phyloP scores from a whole-genome alignment of 148 eudicot species.

The Chenopodium berlandieri region DNA sequence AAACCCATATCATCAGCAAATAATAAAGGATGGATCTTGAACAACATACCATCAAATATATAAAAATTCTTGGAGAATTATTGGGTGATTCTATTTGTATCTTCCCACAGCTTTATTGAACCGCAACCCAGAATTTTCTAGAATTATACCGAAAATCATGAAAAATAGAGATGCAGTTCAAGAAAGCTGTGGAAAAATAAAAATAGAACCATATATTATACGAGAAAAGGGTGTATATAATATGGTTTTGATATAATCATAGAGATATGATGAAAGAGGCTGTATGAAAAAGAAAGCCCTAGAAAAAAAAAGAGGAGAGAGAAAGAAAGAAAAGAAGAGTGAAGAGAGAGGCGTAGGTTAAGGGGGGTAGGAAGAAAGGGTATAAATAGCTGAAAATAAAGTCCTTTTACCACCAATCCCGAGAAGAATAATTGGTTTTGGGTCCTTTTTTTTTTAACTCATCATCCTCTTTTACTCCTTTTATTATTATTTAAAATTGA shows the following conservation, averaged over 20 bases:
- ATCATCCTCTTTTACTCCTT: background rate
- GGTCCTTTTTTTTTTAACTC: background rate
- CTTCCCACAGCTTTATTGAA: conserved; percentile 94
- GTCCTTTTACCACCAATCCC: conserved; percentile 75
- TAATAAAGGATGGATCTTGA: conserved; percentile 13
- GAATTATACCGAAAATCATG: background rate
- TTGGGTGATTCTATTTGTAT: conserved; percentile 40
- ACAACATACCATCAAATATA: background rate
- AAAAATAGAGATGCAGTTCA: conserved; percentile 63
- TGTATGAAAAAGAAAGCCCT: conserved; percentile 21
- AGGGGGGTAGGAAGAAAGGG: conserved; percentile 26
- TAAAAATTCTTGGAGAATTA: background rate
- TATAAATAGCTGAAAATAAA: conserved; percentile 49
- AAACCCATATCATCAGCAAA: conserved; percentile 2
- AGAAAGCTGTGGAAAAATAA: conserved; percentile 99
- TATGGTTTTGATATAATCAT: background rate
- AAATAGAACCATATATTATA: conserved; percentile 39
- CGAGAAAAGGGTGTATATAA: background rate
- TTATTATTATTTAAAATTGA: background rate
- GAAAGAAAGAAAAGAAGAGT: background rate
- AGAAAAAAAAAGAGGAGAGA: conserved; percentile 12
- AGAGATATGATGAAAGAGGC: too few species aligned
- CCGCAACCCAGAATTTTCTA: conserved; percentile 31
- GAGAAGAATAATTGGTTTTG: conserved; percentile 59
- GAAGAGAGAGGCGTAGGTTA: conserved; percentile 27